Evolutionary conservation across 129 eudicot species (phyloP), one percentile per base, ranked within the genome.

Genomic region (Lactuca sativa): DNA sequence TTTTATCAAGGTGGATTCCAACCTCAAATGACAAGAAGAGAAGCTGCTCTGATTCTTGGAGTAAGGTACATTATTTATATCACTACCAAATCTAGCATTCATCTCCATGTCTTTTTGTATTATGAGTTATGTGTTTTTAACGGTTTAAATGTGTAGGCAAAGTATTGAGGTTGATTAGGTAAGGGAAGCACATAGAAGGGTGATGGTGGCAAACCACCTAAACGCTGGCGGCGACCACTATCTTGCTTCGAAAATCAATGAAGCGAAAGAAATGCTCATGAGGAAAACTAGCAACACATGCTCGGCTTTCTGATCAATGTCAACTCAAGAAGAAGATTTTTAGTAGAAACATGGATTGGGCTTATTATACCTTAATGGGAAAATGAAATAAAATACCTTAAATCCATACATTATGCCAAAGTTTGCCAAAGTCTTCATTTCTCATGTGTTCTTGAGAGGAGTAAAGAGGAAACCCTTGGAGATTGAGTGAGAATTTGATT

Each of bases 1-100:
- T 92, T 92, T 51, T 89, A 89, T 60, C 88, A 85, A 74, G 98
- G 98, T 3, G 98, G 98, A 70, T 92, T 92, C 38, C 95, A 89
- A 66, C 88, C 83, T 34, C 76, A 77, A 51, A 89, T 92, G 98
- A 92, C 95, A n/a, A 82, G 84, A 71, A 83, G 98, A 62, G 98
- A 92, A 81, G 96, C 96, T 7, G 89, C 98, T 15, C 96, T 89
- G 36, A 86, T 92, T 77, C 98, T 92, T 77, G 96, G 98, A 43
- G 85, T 89, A 65, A 89, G 96, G 98, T 89, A 74, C 16, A 10
- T 25, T 0, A 25, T 25, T 25, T 25, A 36, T 3, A 36, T 36
- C n/a, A 47, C 12, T 47, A 47, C 15, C 15, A 47, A 47, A 36
- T 25, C 30, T 25, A 25, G 30, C 30, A 25, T 25, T 25, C 30